phyloP scores from a whole-genome alignment of 306 rosid genomes.

The Mimosa pudica region DNA sequence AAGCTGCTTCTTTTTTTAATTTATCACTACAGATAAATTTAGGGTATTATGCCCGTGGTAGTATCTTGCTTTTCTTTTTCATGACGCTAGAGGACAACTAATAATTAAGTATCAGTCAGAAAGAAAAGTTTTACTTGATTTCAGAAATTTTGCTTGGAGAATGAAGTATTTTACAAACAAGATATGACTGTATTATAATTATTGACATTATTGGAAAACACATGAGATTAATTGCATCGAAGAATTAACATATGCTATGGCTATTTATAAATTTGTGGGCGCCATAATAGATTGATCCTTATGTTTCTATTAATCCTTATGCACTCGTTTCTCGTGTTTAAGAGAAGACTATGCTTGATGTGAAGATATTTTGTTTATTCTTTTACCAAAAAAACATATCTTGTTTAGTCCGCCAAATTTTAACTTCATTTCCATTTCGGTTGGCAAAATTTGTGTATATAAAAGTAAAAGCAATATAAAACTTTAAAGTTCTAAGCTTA shows the following conservation, averaged over 20 bases:
- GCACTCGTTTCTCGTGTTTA: background rate
- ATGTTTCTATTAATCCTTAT: background rate
- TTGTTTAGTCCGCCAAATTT: background rate
- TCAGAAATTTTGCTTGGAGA: background rate
- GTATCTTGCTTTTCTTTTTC: background rate
- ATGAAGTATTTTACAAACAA: background rate
- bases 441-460: background rate
- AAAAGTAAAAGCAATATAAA: background rate
- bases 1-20: background rate
- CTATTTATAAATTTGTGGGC: background rate
- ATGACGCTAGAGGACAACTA: background rate
- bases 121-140: background rate
- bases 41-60: background rate
- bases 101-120: background rate
- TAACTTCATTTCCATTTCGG: background rate
- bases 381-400: background rate
- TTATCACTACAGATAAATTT: slow-evolving; percentile 5
- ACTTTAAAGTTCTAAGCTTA: background rate
- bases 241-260: background rate
- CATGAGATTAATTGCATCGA: background rate
- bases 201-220: background rate
- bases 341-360: background rate
- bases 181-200: background rate
- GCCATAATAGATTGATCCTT: background rate
- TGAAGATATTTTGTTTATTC: background rate